These are phyloP conservation scores for Polytrichum commune DNA, from an alignment of 225 moss, liverwort and hornwort genomes.

Conservation along the genomic window DNA sequence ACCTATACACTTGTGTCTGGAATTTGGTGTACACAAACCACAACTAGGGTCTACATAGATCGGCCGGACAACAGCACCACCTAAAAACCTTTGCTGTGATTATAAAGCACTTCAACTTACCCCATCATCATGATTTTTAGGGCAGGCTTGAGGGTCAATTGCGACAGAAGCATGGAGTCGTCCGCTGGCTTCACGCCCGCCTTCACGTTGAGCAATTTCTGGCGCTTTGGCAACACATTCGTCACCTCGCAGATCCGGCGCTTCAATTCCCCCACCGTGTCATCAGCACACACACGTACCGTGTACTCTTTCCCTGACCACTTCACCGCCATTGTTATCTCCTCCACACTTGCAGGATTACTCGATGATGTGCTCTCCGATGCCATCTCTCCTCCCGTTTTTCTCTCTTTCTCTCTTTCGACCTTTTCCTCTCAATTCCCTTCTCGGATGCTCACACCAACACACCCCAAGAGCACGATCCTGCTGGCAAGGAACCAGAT, in stretches of 20 bases:
- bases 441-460: no score
- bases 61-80: not conserved
- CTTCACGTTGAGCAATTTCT: slow-evolving; percentile 95
- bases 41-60: no score
- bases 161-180: slow-evolving; percentile 73
- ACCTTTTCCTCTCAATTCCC: no score
- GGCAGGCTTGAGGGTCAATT: slow-evolving; percentile 76
- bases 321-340: slow-evolving; percentile 85
- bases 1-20: not conserved
- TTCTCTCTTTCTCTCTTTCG: not conserved
- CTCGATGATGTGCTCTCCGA: slow-evolving; percentile 42
- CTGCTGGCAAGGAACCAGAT: no score
- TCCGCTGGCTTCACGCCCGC: slow-evolving; percentile 77
- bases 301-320: slow-evolving; percentile 90
- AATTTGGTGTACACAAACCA: no score
- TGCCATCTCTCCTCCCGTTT: slow-evolving; percentile 31
- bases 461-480: no score
- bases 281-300: slow-evolving; percentile 83
- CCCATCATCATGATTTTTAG: slow-evolving; percentile 97
- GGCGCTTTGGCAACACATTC: slow-evolving; percentile 88
- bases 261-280: slow-evolving; percentile 94
- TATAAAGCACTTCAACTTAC: slow-evolving; percentile 24
- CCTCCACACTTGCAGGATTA: slow-evolving; percentile 61
- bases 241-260: slow-evolving; percentile 96
- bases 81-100: not conserved